phyloP scores from a whole-genome alignment of 805 yeast genomes.

The Starmerella asiatica region DNA sequence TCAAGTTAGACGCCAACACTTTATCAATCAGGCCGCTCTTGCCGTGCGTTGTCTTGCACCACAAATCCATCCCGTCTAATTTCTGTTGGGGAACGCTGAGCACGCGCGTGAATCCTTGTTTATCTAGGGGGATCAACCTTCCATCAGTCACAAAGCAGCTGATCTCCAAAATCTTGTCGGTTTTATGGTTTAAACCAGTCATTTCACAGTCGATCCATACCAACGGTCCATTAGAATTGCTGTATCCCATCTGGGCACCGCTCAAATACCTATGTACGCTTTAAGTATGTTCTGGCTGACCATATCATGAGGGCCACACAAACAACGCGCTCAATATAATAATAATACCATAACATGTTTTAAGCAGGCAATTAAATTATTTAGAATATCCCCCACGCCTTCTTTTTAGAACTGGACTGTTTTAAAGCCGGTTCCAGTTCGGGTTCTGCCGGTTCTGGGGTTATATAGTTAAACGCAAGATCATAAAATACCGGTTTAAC shows the following conservation, averaged over 20 bases:
- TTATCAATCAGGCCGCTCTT: conserved; percentile 59
- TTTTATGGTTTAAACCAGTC: conserved; percentile 76
- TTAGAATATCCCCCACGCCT: neutral
- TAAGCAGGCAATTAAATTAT: too few species aligned
- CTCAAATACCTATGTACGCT: too few species aligned
- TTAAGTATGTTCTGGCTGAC: too few species aligned
- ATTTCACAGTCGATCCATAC: conserved; percentile 98
- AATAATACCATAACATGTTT: too few species aligned
- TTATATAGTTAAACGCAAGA: conserved; percentile 69
- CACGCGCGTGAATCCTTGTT: conserved; percentile 64
- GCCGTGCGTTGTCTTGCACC: conserved; percentile 81
- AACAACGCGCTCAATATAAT: too few species aligned
- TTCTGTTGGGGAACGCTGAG: conserved; percentile 50
- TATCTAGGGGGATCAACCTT: conserved; percentile 52
- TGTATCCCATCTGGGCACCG: too few species aligned
- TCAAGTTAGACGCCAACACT: conserved; percentile 43
- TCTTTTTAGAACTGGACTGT: too few species aligned
- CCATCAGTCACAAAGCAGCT: conserved; percentile 86
- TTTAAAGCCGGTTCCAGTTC: too few species aligned
- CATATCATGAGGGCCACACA: too few species aligned
- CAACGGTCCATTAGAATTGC: conserved; percentile 30
- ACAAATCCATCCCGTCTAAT: conserved; percentile 65
- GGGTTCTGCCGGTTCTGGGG: too few species aligned
- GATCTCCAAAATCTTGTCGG: conserved; percentile 77
- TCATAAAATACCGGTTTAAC: conserved; percentile 88